Percentiles rank a stretch among this genome's conserved stretches.
Evolutionary conservation across 148 eudicot species (phyloP).

Genomic region (Arbutus unedo): DNA sequence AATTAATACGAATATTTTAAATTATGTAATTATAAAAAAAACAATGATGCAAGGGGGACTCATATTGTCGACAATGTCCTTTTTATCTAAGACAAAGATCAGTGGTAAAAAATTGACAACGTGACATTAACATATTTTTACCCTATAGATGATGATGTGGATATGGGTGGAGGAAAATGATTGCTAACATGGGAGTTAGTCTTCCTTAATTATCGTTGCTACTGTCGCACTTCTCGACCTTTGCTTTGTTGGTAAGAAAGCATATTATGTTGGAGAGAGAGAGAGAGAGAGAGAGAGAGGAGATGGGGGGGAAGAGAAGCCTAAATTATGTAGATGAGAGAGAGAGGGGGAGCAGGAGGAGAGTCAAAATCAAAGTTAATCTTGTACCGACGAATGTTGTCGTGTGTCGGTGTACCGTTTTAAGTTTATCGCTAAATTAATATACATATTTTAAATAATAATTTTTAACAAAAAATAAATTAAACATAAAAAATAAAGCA

Average conservation of each 20-base stretch:
- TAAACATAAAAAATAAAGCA: no score
- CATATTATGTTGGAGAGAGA: constrained; percentile 9
- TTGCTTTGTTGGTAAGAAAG: constrained; percentile 21
- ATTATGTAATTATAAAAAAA: not conserved
- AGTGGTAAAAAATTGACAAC: not conserved
- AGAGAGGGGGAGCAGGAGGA: no score
- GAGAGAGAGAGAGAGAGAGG: not conserved
- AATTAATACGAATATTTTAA: not conserved
- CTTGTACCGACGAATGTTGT: no score
- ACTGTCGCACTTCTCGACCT: constrained; percentile 3
- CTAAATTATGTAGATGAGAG: no score
- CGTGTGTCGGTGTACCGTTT: no score
- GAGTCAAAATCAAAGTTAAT: no score
- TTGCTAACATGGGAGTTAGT: constrained; percentile 8
- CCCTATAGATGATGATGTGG: no score
- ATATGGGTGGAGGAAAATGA: constrained; percentile 12
- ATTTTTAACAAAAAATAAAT: no score
- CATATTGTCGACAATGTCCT: not conserved
- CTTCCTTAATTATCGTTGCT: not conserved
- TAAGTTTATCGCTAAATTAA: no score
- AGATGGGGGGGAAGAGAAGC: no score
- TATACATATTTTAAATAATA: no score
- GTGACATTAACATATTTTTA: not conserved
- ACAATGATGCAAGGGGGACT: not conserved
- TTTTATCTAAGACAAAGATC: not conserved